phyloP scores from a whole-genome alignment of 768 basidiomycete species.

The Lactarius deliciosus region DNA sequence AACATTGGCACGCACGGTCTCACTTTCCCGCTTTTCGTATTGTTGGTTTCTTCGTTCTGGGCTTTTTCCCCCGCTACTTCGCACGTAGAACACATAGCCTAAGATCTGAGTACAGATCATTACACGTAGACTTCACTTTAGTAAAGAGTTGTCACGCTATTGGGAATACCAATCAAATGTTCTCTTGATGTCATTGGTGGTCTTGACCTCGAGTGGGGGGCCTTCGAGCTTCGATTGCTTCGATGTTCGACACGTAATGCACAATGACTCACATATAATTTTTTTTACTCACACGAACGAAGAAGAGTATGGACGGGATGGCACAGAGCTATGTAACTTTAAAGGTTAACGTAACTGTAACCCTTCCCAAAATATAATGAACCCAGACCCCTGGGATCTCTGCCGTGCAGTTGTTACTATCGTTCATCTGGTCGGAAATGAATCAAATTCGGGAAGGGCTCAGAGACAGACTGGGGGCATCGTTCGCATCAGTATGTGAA shows the following conservation, averaged over 20 bases:
- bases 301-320: too few species aligned
- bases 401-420: background rate
- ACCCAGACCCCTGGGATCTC: background rate
- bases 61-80: background rate
- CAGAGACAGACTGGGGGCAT: constrained; percentile 48
- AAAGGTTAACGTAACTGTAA: background rate
- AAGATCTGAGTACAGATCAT: background rate
- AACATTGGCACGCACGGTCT: background rate
- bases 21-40: background rate
- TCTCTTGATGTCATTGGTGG: too few species aligned
- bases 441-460: constrained; percentile 53
- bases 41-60: background rate
- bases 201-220: too few species aligned
- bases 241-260: background rate
- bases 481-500: constrained; percentile 7
- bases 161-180: background rate
- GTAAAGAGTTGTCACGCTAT: background rate
- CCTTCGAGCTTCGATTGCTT: background rate
- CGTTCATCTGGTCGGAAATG: constrained; percentile 38
- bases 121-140: background rate
- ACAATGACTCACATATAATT: background rate
- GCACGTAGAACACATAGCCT: background rate
- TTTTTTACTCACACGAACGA: background rate
- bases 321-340: background rate
- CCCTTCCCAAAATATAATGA: too few species aligned